Conservation (phyloP, 2,329 filamentous ascomycete species). For the Metarhizium anisopliae region DNA sequence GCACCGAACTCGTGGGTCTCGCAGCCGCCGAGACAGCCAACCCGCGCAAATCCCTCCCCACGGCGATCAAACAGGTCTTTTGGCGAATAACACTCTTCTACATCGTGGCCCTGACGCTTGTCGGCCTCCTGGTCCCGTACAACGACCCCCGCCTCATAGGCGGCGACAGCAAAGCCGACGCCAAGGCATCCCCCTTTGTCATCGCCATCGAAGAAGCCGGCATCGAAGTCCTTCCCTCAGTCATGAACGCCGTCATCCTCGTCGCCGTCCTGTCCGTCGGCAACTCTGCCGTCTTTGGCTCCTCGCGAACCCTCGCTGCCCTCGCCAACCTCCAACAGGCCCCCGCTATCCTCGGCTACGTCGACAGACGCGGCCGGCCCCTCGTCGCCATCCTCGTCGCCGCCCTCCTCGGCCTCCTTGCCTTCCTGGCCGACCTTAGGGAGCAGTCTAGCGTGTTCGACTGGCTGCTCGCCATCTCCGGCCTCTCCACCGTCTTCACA, state of each 20-base stretch:
- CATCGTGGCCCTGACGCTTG: slow-evolving; percentile 68
- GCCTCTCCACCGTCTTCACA: slow-evolving; percentile 66
- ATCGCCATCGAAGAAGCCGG: slow-evolving; percentile 83
- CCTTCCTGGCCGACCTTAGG: slow-evolving; percentile 59
- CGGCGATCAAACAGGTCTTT: slow-evolving; percentile 86
- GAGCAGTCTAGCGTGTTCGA: slow-evolving; percentile 56
- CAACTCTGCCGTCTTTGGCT: slow-evolving; percentile 86
- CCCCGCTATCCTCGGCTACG: slow-evolving; percentile 67
- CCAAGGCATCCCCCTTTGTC: slow-evolving; percentile 80
- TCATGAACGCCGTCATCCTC: slow-evolving; percentile 95
- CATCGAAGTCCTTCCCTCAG: slow-evolving; percentile 69
- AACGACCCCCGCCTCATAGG: slow-evolving; percentile 53
- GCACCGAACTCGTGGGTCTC: slow-evolving; percentile 67
- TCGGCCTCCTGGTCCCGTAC: slow-evolving; percentile 76
- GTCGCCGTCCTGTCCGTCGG: slow-evolving; percentile 84
- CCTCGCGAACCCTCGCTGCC: slow-evolving; percentile 80
- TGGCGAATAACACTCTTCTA: slow-evolving; percentile 93
- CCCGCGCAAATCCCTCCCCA: slow-evolving; percentile 72
- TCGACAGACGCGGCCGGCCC: slow-evolving; percentile 74
- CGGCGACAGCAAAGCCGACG: slow-evolving; percentile 48
- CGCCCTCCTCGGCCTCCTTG: slow-evolving; percentile 60
- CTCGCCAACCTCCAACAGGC: slow-evolving; percentile 83
- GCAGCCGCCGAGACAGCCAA: slow-evolving; percentile 73
- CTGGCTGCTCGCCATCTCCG: slow-evolving; percentile 72
- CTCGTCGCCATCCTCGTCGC: slow-evolving; percentile 63